Conservation (phyloP, 345 rosid genomes). For the Lepidium africanum region DNA sequence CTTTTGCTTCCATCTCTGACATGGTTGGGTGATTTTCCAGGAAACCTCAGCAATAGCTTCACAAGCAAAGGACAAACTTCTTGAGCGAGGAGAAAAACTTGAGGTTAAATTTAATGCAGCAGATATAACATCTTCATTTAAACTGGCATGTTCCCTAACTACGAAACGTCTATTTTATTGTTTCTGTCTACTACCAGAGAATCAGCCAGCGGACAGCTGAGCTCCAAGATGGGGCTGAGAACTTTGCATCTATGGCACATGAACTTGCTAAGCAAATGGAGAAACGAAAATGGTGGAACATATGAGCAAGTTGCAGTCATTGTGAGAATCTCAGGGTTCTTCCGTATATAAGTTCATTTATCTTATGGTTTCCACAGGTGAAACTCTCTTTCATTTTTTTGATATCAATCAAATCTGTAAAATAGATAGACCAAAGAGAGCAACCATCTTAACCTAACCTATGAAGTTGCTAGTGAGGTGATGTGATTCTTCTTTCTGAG, state of each 20-base stretch:
- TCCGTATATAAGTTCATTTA: slow-evolving; percentile 9
- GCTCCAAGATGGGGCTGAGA: slow-evolving; percentile 71
- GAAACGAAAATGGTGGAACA: slow-evolving; percentile 83
- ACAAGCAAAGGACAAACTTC: slow-evolving; percentile 69
- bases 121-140: neutral
- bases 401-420: slow-evolving; percentile 15
- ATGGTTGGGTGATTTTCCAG: slow-evolving; percentile 30
- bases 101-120: slow-evolving; percentile 36
- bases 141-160: slow-evolving; percentile 12
- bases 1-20: slow-evolving; percentile 11
- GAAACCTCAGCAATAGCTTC: slow-evolving; percentile 67
- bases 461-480: neutral
- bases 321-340: slow-evolving; percentile 8
- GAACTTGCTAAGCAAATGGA: slow-evolving; percentile 87
- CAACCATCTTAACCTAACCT: neutral
- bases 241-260: slow-evolving; percentile 63
- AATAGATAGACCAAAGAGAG: slow-evolving; percentile 9
- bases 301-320: slow-evolving; percentile 30
- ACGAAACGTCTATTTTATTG: neutral
- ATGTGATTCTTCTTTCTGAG: neutral
- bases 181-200: slow-evolving; percentile 38
- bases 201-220: slow-evolving; percentile 60
- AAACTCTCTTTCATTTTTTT: neutral
- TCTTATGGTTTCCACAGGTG: slow-evolving; percentile 1
- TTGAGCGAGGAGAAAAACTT: slow-evolving; percentile 69